Conservation (phyloP, 352 stramenopile genomes). For the Phytophthora nicotianae region DNA sequence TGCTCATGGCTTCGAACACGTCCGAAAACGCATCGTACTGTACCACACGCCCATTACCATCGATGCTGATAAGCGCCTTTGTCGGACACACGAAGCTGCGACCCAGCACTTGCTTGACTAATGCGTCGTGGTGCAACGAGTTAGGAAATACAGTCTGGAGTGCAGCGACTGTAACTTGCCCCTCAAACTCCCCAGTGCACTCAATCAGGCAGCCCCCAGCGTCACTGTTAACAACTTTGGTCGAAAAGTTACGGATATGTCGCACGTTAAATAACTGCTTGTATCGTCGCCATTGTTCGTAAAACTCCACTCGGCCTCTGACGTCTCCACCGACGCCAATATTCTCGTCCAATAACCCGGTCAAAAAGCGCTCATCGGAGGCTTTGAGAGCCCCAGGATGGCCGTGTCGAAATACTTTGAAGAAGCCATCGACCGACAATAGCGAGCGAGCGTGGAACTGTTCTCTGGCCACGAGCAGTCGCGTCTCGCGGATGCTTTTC, state of each 20-base stretch:
- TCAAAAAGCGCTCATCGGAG: conserved; percentile 30
- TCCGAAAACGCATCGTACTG: conserved; percentile 43
- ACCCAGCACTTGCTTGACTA: conserved; percentile 20
- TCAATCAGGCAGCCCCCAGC: conserved; percentile 33
- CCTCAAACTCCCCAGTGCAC: conserved; percentile 37
- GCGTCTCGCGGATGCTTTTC: conserved; percentile 29
- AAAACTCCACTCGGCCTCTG: conserved; percentile 29
- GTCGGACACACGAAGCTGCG: conserved; percentile 37
- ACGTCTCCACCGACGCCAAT: conserved; percentile 25
- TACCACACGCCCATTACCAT: conserved; percentile 23
- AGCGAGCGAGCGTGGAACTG: conserved; percentile 37
- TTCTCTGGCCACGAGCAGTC: conserved; percentile 27
- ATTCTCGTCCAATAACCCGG: conserved; percentile 23
- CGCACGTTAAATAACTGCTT: conserved; percentile 44
- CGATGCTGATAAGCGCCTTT: conserved; percentile 40
- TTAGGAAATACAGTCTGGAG: conserved; percentile 35
- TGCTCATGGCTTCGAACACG: conserved; percentile 41
- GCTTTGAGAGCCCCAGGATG: conserved; percentile 11
- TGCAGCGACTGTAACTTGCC: conserved; percentile 21
- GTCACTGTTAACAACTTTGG: conserved; percentile 29
- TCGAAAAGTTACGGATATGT: conserved; percentile 23
- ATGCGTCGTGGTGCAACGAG: conserved; percentile 15
- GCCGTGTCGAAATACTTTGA: conserved; percentile 37
- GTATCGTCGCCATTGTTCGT: conserved; percentile 54
- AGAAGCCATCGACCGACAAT: conserved; percentile 35